Conservation (phyloP, 257 asterid species). For the Echium plantagineum region DNA sequence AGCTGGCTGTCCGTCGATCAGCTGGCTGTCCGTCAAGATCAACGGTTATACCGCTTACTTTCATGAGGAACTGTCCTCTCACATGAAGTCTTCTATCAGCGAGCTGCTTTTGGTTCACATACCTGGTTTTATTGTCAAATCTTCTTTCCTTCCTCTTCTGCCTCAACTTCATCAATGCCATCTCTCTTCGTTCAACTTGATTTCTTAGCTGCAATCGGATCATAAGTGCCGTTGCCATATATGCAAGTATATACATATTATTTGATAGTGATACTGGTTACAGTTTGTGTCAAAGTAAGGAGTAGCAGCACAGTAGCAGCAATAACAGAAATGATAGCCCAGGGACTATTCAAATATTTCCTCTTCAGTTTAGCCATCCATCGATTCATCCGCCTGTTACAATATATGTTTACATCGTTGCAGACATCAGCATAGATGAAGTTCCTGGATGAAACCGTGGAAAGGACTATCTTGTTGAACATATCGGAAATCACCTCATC, state of each 20-base stretch:
- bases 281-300: no score
- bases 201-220: conserved; percentile 32
- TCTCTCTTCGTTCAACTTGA: conserved; percentile 71
- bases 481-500: neutral
- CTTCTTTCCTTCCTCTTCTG: conserved; percentile 89
- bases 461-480: neutral
- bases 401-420: neutral
- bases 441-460: no score
- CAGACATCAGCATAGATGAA: neutral
- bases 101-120: conserved; percentile 70
- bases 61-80: conserved; percentile 91
- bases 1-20: conserved; percentile 73
- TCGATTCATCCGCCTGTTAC: neutral
- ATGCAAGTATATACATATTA: no score
- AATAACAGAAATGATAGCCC: neutral
- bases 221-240: conserved; percentile 17
- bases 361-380: neutral
- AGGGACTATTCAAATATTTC: neutral
- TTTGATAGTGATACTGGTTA: no score
- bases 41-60: conserved; percentile 52
- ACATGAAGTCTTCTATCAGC: conserved; percentile 95
- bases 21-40: conserved; percentile 92
- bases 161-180: conserved; percentile 83
- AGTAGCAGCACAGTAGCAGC: no score
- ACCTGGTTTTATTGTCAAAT: conserved; percentile 87